Conservation (phyloP, 2,329 filamentous ascomycete species). For the Chrysoporthe puriensis region DNA sequence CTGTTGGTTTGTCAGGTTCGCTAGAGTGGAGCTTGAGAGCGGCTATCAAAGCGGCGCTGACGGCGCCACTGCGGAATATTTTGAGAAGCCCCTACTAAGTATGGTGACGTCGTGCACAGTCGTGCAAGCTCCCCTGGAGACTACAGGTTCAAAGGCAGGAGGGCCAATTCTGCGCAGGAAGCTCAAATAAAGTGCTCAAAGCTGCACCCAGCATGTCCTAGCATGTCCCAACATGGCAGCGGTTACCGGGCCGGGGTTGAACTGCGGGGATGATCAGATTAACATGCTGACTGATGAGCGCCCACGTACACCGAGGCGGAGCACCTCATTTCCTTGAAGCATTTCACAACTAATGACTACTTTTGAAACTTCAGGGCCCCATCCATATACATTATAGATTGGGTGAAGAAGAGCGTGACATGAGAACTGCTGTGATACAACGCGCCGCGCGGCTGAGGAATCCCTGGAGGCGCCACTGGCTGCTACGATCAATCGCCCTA, state of each 20-base stretch:
- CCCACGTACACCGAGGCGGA: neutral
- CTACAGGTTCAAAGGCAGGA: neutral
- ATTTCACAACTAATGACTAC: neutral
- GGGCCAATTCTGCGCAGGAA: neutral
- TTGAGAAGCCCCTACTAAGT: neutral
- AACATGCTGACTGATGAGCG: neutral
- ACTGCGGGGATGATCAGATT: slow-evolving; percentile 2
- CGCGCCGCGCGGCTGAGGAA: neutral
- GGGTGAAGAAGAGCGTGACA: neutral
- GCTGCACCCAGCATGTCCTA: neutral
- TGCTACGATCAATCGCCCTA: no score
- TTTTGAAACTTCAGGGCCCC: neutral
- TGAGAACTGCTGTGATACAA: neutral
- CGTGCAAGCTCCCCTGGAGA: no score
- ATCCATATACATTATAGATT: neutral
- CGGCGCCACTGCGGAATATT: neutral
- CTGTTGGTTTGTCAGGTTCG: neutral
- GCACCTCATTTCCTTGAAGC: slow-evolving; percentile 6
- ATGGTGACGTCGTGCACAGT: neutral
- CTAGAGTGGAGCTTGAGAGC: neutral
- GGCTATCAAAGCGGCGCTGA: neutral
- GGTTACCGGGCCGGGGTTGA: neutral
- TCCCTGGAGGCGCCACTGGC: no score
- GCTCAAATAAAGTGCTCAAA: neutral
- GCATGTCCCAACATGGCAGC: neutral